These are phyloP conservation scores for Fomitopsis betulina DNA, from an alignment of 1,284 basidiomycete genomes.

Conservation along the genomic window DNA sequence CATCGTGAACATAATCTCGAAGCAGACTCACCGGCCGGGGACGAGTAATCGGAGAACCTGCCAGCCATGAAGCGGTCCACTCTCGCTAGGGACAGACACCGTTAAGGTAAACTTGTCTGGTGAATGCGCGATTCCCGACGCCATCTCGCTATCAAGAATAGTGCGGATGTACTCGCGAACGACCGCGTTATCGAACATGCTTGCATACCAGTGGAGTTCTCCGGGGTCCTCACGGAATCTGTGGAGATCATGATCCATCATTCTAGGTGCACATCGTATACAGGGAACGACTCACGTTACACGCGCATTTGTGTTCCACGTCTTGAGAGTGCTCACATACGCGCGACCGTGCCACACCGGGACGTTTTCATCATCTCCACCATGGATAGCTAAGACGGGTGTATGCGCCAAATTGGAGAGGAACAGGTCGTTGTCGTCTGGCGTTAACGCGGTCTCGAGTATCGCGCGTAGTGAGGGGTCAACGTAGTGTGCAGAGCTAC, in stretches of 20 bases:
- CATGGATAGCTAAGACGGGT: constrained; percentile 75
- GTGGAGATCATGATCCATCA: not conserved
- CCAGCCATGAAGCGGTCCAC: constrained; percentile 64
- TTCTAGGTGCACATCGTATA: not conserved
- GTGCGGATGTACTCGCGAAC: constrained; percentile 51
- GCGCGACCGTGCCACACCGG: constrained; percentile 78
- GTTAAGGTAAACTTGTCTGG: constrained; percentile 56
- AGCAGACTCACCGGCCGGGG: constrained; percentile 53
- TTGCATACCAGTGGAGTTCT: constrained; percentile 66
- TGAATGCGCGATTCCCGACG: not conserved
- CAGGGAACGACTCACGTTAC: constrained; percentile 39
- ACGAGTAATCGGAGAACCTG: constrained; percentile 45
- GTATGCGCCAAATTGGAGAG: constrained; percentile 69
- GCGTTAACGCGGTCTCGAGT: constrained; percentile 66
- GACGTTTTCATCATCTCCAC: constrained; percentile 74
- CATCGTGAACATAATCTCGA: not conserved
- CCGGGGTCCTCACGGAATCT: constrained; percentile 67
- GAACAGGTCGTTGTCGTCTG: constrained; percentile 86
- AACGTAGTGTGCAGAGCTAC: constrained; percentile 65
- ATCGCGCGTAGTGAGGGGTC: constrained; percentile 73
- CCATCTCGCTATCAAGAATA: constrained; percentile 2
- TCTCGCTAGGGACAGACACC: constrained; percentile 57
- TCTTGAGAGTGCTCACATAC: constrained; percentile 48
- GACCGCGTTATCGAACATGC: constrained; percentile 49
- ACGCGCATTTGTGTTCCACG: constrained; percentile 49